Base-by-base conservation (phyloP, 345 rosid genomes). In the Gynandropsis gynandra region DNA sequence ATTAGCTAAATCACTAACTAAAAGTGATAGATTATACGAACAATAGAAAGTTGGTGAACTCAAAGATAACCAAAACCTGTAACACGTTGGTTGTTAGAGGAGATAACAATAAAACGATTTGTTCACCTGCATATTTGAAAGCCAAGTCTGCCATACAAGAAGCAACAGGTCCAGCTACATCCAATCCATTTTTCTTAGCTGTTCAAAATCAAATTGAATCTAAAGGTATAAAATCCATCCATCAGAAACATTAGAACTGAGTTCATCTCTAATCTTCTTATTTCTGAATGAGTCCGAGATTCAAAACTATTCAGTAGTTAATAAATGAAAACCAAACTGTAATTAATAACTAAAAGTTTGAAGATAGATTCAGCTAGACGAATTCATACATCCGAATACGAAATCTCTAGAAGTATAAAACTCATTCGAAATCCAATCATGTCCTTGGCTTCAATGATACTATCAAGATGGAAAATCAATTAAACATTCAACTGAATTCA, bases 71-170 rank as follows among this genome's bases (percentile, higher is more conserved):
- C 29, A 24, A 24, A 5, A 24, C 4, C 2, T 24, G 29, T 24
- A 24, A 2, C 29, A 24, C 5, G 29, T 2, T 24, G 5, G 29
- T 5, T 2, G 29, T 24, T 24, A 24, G 29, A 24, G 29, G 29
- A 24, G 5, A 52, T 20, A 1, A 14, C 6, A 20, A n/a, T 5
- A 17, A 18, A 42, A 19, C n/a, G 12, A 5, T 15, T 27, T n/a
- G 24, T 55, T 54, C 58, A 84, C 97, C 95, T 33, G 92, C 59
- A 48, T 76, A 89, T 64, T 76, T 84, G 67, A 80, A 80, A 37
- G 94, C 77, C 70, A 86, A 70, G 70, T 86, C 96, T 19, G 88
- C 62, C 16, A 86, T 48, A 68, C 85, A 81, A 48, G 90, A 79
- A 0, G 77, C 72, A n/a, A 83, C 72, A 1, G 88, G 72, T 65